Evolutionary conservation across 192 early-diverging fungal genomes (phyloP).

Genomic region (Rhizophagus clarus): DNA sequence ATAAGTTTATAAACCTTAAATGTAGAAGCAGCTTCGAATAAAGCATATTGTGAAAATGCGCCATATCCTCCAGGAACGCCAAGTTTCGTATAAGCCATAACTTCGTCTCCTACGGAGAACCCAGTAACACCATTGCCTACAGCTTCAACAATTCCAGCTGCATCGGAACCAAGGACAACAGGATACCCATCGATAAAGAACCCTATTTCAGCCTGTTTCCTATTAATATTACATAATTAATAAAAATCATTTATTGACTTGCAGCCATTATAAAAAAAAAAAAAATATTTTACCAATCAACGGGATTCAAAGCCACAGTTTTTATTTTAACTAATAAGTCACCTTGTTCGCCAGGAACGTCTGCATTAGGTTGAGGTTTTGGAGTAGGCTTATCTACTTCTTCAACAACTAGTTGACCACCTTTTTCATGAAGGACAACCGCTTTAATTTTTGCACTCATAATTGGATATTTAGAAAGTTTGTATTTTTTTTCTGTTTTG

Average conservation of each 20-base stretch:
- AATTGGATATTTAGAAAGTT: neutral
- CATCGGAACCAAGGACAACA: constrained; percentile 54
- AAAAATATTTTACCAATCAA: constrained; percentile 1
- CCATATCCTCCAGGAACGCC: constrained; percentile 34
- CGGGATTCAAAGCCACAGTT: constrained; percentile 21
- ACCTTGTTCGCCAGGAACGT: neutral
- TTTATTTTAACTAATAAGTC: constrained; percentile 16
- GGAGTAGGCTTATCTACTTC: neutral
- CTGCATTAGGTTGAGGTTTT: neutral
- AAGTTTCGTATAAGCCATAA: constrained; percentile 39
- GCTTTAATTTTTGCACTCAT: constrained; percentile 1
- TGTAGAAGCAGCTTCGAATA: constrained; percentile 35
- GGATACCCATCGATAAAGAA: constrained; percentile 38
- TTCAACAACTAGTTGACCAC: neutral
- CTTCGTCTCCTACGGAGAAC: constrained; percentile 54
- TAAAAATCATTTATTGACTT: neutral
- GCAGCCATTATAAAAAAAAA: neutral
- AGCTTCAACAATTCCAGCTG: constrained; percentile 48
- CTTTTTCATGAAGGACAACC: neutral
- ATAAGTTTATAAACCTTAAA: neutral
- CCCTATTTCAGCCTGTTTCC: neutral
- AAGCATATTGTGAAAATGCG: constrained; percentile 41
- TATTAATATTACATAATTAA: neutral
- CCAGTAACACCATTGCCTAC: constrained; percentile 39
- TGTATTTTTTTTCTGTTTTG: no score